These are phyloP conservation scores for Alloteropsis angusta DNA, from an alignment of 202 grass and related monocot species.

Conservation along the genomic window DNA sequence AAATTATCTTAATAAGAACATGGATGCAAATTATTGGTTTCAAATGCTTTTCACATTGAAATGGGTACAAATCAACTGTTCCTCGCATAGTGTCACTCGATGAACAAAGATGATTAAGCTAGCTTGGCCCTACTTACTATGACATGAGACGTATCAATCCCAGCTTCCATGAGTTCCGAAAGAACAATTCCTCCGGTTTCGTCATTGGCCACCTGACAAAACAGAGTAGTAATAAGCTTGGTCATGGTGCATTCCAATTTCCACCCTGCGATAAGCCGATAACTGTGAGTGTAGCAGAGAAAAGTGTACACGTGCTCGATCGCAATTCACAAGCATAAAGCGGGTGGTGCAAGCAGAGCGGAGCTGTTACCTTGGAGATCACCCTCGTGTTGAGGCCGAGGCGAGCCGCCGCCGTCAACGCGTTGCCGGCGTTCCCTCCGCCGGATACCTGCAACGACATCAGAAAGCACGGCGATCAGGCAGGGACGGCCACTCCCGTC, in stretches of 20 bases:
- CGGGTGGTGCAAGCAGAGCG: background rate
- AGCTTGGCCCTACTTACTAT: slow-evolving; percentile 38
- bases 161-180: slow-evolving; percentile 22
- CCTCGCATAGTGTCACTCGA: background rate
- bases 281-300: background rate
- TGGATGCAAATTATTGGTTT: no score
- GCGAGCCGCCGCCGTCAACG: slow-evolving; percentile 34
- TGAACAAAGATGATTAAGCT: background rate
- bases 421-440: slow-evolving; percentile 45
- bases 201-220: slow-evolving; percentile 39
- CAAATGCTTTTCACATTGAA: no score
- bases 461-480: background rate
- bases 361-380: slow-evolving; percentile 32
- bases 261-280: background rate
- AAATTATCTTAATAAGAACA: background rate
- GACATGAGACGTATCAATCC: slow-evolving; percentile 46
- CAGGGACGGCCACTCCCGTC: background rate
- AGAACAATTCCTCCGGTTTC: slow-evolving; percentile 33
- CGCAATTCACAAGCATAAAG: background rate
- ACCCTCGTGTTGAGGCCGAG: slow-evolving; percentile 41
- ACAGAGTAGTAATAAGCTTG: background rate
- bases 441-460: slow-evolving; percentile 29
- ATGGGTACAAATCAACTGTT: background rate
- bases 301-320: background rate
- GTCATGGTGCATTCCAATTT: background rate